phyloP scores from a whole-genome alignment of 306 rosid genomes.

The Cicer pinnatifidum region DNA sequence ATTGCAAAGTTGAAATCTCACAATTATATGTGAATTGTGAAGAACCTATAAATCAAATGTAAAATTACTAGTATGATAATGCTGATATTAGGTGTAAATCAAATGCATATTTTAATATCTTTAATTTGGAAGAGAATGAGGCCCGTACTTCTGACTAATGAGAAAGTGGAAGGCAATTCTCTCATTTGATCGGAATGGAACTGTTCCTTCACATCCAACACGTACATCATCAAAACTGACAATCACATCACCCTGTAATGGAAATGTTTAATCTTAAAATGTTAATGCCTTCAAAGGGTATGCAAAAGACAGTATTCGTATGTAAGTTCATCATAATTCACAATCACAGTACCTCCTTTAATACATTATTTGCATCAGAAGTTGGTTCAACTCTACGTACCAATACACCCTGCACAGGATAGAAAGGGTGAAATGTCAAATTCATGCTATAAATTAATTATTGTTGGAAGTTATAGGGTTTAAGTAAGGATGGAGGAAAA shows the following conservation, averaged over 20 bases:
- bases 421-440: constrained; percentile 41
- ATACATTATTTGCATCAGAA: constrained; percentile 80
- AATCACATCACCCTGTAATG: constrained; percentile 93
- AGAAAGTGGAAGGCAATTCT: constrained; percentile 95
- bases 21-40: neutral
- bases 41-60: neutral
- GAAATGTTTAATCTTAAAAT: constrained; percentile 35
- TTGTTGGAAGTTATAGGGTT: constrained; percentile 6
- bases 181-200: constrained; percentile 88
- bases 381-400: constrained; percentile 96
- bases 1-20: constrained; percentile 26
- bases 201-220: constrained; percentile 95
- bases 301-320: constrained; percentile 30
- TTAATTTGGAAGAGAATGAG: constrained; percentile 38
- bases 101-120: constrained; percentile 19
- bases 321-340: constrained; percentile 16
- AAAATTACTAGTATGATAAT: neutral
- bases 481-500: neutral
- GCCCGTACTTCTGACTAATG: constrained; percentile 86
- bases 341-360: constrained; percentile 72
- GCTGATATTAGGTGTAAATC: constrained; percentile 1
- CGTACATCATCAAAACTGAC: constrained; percentile 84
- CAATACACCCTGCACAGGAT: constrained; percentile 76
- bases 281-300: constrained; percentile 18
- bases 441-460: constrained; percentile 24